Percentiles rank a stretch among this genome's conserved stretches.
Conservation (phyloP, 1,284 basidiomycete genomes). For the Paramarasmius palmivorus region DNA sequence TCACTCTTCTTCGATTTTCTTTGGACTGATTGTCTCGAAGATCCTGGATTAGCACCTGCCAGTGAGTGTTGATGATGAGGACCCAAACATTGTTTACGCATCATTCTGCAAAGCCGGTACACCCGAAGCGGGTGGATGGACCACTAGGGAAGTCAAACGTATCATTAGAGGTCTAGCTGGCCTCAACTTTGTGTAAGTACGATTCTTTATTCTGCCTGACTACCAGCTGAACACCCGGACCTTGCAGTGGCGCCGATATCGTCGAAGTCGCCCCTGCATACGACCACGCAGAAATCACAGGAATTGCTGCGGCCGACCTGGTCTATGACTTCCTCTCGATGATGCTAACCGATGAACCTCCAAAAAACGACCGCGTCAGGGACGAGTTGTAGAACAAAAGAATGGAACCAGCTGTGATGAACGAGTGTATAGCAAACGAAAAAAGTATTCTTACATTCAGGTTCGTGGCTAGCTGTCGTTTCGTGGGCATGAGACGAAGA, state of each 20-base stretch:
- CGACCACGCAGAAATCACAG: conserved; percentile 55
- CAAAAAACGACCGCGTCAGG: conserved; percentile 10
- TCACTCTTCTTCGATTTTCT: background rate
- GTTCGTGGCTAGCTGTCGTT: no score
- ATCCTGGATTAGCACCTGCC: conserved; percentile 25
- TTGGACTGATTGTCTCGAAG: conserved; percentile 7
- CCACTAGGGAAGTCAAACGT: conserved; percentile 53
- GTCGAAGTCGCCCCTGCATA: conserved; percentile 51
- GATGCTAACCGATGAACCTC: conserved; percentile 36
- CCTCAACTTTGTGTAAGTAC: conserved; percentile 44
- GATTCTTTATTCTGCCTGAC: background rate
- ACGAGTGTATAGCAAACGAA: no score
- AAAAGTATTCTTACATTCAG: no score
- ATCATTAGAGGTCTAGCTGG: conserved; percentile 55
- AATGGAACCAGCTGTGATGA: no score
- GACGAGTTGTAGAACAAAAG: conserved; percentile 2
- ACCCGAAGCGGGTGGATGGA: conserved; percentile 59
- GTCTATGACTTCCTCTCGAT: conserved; percentile 63
- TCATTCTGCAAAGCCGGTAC: conserved; percentile 42
- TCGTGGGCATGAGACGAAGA: background rate
- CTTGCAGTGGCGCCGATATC: conserved; percentile 49
- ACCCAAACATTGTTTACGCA: background rate
- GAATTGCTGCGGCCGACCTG: conserved; percentile 61
- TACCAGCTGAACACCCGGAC: background rate
- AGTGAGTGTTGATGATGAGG: conserved; percentile 15